Percentiles rank a stretch among this genome's conserved stretches.
Conservation (phyloP, 495 filamentous ascomycete genomes). For the Lepraria neglecta region DNA sequence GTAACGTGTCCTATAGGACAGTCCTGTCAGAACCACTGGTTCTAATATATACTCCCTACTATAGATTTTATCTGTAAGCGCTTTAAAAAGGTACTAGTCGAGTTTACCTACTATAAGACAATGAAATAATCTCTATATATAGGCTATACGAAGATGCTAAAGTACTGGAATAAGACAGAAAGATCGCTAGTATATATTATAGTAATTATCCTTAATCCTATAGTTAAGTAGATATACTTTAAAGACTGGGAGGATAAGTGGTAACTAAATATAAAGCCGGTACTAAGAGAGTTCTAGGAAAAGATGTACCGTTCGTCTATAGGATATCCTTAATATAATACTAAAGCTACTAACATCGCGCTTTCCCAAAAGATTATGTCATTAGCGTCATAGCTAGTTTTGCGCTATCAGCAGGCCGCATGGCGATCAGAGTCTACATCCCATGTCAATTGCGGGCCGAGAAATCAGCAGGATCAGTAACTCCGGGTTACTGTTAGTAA, state of each 20-base stretch:
- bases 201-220: not conserved
- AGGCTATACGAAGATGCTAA: not conserved
- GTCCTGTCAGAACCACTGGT: too few relatives aligned
- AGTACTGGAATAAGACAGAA: constrained; percentile 3
- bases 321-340: not conserved
- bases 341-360: too few relatives aligned
- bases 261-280: not conserved
- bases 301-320: not conserved
- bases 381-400: too few relatives aligned
- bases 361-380: too few relatives aligned
- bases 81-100: not conserved
- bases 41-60: too few relatives aligned
- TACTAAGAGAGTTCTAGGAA: not conserved
- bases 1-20: too few relatives aligned
- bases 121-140: not conserved
- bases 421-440: too few relatives aligned
- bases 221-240: not conserved
- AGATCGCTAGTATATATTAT: not conserved
- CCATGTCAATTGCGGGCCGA: too few relatives aligned
- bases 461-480: too few relatives aligned
- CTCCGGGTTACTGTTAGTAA: too few relatives aligned
- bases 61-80: not conserved
- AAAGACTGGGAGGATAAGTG: not conserved
- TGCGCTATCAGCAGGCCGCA: too few relatives aligned
- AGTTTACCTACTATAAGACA: not conserved